Evolutionary conservation across 2,329 filamentous ascomycete species (phyloP), one percentile per base, ranked within the genome.

Genomic region (Pseudonectria buxi): DNA sequence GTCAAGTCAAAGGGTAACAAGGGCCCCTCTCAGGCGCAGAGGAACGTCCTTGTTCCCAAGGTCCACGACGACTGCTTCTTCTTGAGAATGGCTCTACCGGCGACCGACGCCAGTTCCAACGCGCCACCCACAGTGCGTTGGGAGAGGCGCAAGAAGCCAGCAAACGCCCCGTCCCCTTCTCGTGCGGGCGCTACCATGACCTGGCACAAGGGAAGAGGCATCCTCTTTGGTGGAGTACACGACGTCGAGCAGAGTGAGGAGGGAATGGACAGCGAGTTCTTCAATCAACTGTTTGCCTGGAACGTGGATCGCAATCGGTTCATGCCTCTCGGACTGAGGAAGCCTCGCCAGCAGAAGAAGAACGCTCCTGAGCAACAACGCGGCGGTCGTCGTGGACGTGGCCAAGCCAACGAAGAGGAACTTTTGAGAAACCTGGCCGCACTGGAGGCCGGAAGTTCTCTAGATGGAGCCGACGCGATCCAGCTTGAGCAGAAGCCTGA

Each of bases 51-150:
- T 41, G 85, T 89, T 53, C 89, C 92, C 10, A 76, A 94, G 61
- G 77, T 96, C 11, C 89, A 98, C 58, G 86, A 95, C 56, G 92
- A 98, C 59, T 94, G 87, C 43, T 98, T 90, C 80, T 92, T 88
- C 57, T 69, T 98, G 25, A 79, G 88, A 10, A 82, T 96, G 56
- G 79, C 75, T 0, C 83, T 79, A 13, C 86, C 89, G 1, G 58
- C 74, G 0, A 53, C 79, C 0, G 86, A 90, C 36, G 76, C 82
- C 0, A 68, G 77, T 0, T 59, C 78, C 1, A 79, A 75, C 30
- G 68, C 81, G 0, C 72, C 77, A 2, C 89, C 88, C 1, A 74
- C 71, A 1, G 76, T 95, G 11, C 76, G 88, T 28, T 98, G 92
- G 92, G 92, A 98, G 64, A 81, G 81, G 45, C 75, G 92, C 39